A percentile compares a stretch with the other conserved stretches of the same genome.
Evolutionary conservation across 148 eudicot genomes (phyloP).

Genomic region (Spergularia marina): DNA sequence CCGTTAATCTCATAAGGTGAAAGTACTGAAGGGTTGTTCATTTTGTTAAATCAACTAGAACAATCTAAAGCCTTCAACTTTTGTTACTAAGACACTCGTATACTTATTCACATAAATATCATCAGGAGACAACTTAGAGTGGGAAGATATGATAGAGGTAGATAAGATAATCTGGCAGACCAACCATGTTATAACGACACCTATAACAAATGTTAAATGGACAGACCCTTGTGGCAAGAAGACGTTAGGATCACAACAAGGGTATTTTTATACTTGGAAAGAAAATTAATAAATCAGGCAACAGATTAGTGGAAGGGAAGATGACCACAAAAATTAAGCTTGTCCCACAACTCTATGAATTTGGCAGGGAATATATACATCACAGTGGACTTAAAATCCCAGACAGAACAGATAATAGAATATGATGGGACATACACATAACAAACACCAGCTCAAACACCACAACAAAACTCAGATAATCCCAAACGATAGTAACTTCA

Average conservation of each 20-base stretch:
- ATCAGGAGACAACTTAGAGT: neutral
- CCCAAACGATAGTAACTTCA: constrained; percentile 1
- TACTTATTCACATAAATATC: neutral
- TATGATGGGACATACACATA: constrained; percentile 2
- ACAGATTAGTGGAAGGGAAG: neutral
- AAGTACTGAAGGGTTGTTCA: neutral
- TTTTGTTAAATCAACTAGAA: neutral
- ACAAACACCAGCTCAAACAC: constrained; percentile 6
- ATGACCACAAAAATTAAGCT: neutral
- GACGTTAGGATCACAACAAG: neutral
- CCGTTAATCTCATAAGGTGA: neutral
- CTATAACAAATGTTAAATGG: neutral
- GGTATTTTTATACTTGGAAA: neutral
- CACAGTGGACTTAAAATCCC: constrained; percentile 5
- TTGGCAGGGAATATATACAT: neutral
- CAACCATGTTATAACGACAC: neutral
- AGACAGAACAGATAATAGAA: constrained; percentile 10
- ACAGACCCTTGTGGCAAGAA: neutral
- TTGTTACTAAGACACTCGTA: neutral
- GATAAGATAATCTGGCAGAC: neutral
- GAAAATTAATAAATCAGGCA: neutral
- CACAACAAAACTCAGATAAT: constrained; percentile 4
- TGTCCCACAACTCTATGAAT: neutral
- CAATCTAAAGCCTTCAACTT: neutral
- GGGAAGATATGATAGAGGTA: neutral